Evolutionary conservation across 2,329 filamentous ascomycete genomes (phyloP).

Genomic region (Aspergillus sp.): DNA sequence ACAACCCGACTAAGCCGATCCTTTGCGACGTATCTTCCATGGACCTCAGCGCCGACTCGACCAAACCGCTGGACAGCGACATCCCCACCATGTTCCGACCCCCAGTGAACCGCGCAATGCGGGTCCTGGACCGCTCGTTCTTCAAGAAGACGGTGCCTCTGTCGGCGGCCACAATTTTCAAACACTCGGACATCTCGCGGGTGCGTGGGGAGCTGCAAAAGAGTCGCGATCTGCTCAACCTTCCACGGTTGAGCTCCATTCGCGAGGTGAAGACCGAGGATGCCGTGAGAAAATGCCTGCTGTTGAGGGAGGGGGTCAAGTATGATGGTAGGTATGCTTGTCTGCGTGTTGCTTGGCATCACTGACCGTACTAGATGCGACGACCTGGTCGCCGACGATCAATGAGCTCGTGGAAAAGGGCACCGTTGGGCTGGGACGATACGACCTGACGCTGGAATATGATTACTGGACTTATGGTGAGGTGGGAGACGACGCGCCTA

Average conservation of each 20-base stretch:
- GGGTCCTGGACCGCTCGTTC: conserved; percentile 76
- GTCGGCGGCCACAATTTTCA: conserved; percentile 74
- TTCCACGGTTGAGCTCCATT: conserved; percentile 65
- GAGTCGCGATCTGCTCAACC: conserved; percentile 63
- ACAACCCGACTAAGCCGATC: no score
- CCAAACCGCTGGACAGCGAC: conserved; percentile 23
- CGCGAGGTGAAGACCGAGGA: conserved; percentile 53
- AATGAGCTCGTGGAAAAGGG: conserved; percentile 66
- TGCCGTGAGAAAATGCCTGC: conserved; percentile 35
- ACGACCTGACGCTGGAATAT: conserved; percentile 74
- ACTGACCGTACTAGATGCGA: conserved; percentile 51
- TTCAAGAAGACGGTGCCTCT: conserved; percentile 76
- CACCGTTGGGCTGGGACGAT: conserved; percentile 71
- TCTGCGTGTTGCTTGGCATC: conserved; percentile 12
- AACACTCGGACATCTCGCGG: conserved; percentile 70
- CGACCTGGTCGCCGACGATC: conserved; percentile 74
- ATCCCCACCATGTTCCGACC: conserved; percentile 66
- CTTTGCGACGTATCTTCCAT: no score
- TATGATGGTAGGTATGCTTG: conserved; percentile 37
- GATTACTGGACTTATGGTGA: conserved; percentile 80
- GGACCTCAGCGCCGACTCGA: conserved; percentile 13
- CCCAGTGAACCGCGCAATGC: conserved; percentile 76
- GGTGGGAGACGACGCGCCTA: conserved; percentile 21
- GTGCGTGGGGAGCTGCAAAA: conserved; percentile 66
- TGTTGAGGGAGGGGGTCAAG: conserved; percentile 39